Evolutionary conservation across 139 green algal species (phyloP).

Genomic region (Coelastrella sp.): DNA sequence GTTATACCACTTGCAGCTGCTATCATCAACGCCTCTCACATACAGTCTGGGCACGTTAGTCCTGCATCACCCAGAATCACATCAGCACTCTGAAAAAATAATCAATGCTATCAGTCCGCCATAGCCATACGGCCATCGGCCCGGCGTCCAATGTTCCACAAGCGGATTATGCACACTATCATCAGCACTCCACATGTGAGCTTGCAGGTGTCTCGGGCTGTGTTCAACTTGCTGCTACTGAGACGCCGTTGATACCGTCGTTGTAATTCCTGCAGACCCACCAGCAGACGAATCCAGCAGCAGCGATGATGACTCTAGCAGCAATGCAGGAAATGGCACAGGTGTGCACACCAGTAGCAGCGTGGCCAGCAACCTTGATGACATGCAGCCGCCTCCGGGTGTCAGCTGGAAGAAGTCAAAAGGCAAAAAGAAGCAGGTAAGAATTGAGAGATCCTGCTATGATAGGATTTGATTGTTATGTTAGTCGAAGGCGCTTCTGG

Average conservation of each 20-base stretch:
- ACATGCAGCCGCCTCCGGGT: constrained; percentile 50
- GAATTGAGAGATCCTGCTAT: not conserved
- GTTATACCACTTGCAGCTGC: too few species aligned
- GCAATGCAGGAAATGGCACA: not conserved
- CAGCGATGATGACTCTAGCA: not conserved
- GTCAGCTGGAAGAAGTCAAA: constrained; percentile 50
- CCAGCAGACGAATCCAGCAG: constrained; percentile 14
- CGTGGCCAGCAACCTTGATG: constrained; percentile 31
- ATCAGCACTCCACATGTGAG: not conserved
- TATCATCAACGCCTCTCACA: too few species aligned
- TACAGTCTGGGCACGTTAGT: too few species aligned
- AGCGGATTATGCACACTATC: too few species aligned
- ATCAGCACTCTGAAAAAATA: too few species aligned
- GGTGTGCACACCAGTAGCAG: constrained; percentile 24
- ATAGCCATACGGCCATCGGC: too few species aligned
- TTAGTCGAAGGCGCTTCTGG: too few species aligned
- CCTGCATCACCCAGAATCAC: too few species aligned
- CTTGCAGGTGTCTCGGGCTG: not conserved
- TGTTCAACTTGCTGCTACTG: not conserved
- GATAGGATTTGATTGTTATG: too few species aligned
- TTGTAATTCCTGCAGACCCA: not conserved
- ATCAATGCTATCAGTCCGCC: too few species aligned
- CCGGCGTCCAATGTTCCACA: too few species aligned
- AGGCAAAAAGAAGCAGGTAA: constrained; percentile 48
- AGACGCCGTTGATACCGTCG: too few species aligned